A percentile compares a stretch with the other conserved stretches of the same genome.
phyloP scores from a whole-genome alignment of 179 eudicot species.

The Silene vulgaris region DNA sequence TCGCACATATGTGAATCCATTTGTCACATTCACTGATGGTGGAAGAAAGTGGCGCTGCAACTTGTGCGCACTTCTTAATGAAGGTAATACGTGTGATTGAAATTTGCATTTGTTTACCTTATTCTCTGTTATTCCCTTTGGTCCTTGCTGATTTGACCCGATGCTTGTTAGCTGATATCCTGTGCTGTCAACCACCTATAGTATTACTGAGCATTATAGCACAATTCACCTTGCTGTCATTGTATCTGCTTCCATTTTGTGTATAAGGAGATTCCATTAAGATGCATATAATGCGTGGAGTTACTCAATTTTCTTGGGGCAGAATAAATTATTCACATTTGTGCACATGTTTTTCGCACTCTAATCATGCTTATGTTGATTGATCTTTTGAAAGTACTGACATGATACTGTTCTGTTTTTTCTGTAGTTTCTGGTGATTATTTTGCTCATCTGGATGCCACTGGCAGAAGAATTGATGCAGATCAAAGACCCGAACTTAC shows the following conservation, averaged over 20 bases:
- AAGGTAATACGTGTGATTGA: constrained; percentile 46
- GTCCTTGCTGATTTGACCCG: background rate
- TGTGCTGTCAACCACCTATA: background rate
- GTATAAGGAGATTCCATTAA: background rate
- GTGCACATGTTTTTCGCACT: background rate
- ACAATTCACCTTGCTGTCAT: background rate
- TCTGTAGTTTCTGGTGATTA: constrained; percentile 74
- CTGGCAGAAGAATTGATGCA: constrained; percentile 72
- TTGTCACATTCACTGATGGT: constrained; percentile 71
- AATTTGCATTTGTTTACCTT: background rate
- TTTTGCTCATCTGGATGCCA: constrained; percentile 77
- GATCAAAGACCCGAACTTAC: constrained; percentile 90
- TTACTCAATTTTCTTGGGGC: background rate
- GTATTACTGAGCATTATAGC: background rate
- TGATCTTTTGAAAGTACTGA: constrained; percentile 17
- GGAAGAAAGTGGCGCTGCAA: constrained; percentile 99
- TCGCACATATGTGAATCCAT: constrained; percentile 84
- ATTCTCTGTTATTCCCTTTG: background rate
- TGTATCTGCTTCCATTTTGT: background rate
- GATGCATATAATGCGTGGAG: constrained; percentile 1
- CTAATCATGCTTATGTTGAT: background rate
- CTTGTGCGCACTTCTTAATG: constrained; percentile 83
- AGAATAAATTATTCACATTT: background rate
- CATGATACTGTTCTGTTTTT: constrained; percentile 11
- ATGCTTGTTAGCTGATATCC: background rate